Evolutionary conservation across 2,329 filamentous ascomycete genomes (phyloP).

Genomic region (Dothistroma septosporum): DNA sequence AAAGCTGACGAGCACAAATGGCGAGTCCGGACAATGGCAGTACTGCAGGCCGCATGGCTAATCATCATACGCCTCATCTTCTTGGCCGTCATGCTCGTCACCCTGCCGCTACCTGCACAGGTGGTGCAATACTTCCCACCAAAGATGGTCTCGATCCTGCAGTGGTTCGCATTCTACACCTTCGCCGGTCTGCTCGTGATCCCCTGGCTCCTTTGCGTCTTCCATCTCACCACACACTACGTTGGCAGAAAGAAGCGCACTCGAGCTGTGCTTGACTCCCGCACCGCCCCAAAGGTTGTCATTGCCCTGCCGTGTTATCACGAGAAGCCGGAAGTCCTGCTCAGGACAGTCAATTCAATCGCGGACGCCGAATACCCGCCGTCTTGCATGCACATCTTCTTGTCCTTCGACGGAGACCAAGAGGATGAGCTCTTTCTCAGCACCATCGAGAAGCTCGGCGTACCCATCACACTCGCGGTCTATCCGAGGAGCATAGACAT

Average conservation of each 20-base stretch:
- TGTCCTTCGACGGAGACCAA: conserved; percentile 88
- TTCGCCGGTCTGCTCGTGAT: conserved; percentile 81
- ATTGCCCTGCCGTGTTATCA: conserved; percentile 97
- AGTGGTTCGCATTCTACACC: conserved; percentile 95
- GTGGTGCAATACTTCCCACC: conserved; percentile 70
- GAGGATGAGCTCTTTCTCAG: conserved; percentile 86
- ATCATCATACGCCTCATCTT: conserved; percentile 78
- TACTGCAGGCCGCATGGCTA: conserved; percentile 71
- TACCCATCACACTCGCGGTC: conserved; percentile 68
- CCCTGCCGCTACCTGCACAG: conserved; percentile 71
- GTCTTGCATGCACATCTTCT: conserved; percentile 87
- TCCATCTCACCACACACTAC: conserved; percentile 82
- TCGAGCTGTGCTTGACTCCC: conserved; percentile 77
- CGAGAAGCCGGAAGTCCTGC: conserved; percentile 76
- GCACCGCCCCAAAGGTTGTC: conserved; percentile 85
- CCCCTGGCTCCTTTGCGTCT: conserved; percentile 90
- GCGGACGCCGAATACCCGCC: conserved; percentile 92
- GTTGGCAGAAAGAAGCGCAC: conserved; percentile 77
- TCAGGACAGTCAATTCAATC: conserved; percentile 84
- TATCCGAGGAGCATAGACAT: conserved; percentile 92
- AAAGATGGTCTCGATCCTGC: conserved; percentile 65
- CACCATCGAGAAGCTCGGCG: conserved; percentile 78
- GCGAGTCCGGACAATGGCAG: conserved; percentile 73
- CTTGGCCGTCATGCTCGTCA: conserved; percentile 90
- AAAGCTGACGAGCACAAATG: conserved; percentile 67